Evolutionary conservation across 1,139 yeast genomes (phyloP).

Genomic region (Meyerozyma guilliermondii): DNA sequence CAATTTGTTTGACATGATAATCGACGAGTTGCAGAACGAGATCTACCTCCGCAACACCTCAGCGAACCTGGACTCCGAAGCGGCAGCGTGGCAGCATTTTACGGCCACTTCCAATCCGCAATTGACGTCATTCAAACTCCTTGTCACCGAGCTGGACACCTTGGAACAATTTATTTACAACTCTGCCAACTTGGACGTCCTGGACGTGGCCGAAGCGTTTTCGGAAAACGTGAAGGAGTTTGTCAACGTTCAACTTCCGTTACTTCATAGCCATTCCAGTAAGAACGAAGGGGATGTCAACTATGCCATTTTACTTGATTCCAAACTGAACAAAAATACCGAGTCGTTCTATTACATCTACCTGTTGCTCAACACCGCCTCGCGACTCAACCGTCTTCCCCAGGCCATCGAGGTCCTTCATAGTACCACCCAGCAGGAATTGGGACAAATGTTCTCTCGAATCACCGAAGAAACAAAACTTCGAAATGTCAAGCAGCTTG

Average conservation of each 20-base stretch:
- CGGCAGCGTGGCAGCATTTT: constrained; percentile 24
- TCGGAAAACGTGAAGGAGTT: constrained; percentile 40
- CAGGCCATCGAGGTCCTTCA: constrained; percentile 54
- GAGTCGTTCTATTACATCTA: constrained; percentile 56
- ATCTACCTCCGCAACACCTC: constrained; percentile 51
- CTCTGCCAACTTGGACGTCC: constrained; percentile 53
- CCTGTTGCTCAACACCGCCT: constrained; percentile 52
- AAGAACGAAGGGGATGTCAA: constrained; percentile 18
- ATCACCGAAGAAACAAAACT: constrained; percentile 62
- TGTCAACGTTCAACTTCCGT: constrained; percentile 26
- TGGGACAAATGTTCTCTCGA: constrained; percentile 49
- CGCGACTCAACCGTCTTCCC: constrained; percentile 58
- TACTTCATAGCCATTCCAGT: constrained; percentile 23
- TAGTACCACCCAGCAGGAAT: constrained; percentile 38
- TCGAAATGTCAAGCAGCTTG: constrained; percentile 29
- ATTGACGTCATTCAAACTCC: constrained; percentile 32
- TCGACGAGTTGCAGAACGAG: constrained; percentile 73
- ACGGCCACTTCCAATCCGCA: constrained; percentile 22
- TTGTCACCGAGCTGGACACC: constrained; percentile 36
- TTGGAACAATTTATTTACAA: constrained; percentile 54
- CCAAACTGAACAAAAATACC: constrained; percentile 24
- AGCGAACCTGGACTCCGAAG: constrained; percentile 3
- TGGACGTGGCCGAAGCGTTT: constrained; percentile 46
- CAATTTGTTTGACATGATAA: constrained; percentile 61
- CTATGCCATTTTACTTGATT: constrained; percentile 26